Evolutionary conservation across 1,284 basidiomycete genomes (phyloP).

Genomic region (Malassezia equina): DNA sequence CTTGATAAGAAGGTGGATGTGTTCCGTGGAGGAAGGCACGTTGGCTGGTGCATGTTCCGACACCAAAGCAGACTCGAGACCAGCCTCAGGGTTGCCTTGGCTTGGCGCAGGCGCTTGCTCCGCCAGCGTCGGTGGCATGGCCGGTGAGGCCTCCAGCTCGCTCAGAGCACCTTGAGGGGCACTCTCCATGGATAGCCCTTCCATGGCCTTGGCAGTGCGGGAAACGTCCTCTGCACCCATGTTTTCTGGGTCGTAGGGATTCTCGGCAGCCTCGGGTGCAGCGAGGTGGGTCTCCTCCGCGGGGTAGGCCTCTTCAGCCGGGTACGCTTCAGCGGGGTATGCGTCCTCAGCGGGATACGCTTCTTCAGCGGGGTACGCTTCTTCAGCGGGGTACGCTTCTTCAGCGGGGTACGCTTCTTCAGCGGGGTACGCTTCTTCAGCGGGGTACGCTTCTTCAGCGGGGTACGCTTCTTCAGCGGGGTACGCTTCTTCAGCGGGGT

Average conservation of each 20-base stretch:
- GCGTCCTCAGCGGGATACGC: background rate
- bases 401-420: background rate
- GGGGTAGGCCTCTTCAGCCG: background rate
- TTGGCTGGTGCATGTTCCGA: background rate
- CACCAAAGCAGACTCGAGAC: background rate
- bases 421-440: background rate
- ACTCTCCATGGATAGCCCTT: background rate
- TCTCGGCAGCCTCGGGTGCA: too few relatives aligned
- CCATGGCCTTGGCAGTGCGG: background rate
- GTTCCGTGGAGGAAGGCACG: conserved; percentile 41
- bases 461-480: background rate
- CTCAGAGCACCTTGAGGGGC: background rate
- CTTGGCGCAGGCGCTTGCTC: background rate
- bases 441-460: background rate
- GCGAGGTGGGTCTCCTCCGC: background rate
- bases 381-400: background rate
- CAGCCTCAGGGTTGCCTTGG: background rate
- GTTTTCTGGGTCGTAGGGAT: background rate
- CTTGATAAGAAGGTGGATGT: conserved; percentile 74
- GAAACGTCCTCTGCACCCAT: background rate
- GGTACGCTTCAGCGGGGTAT: background rate
- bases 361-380: background rate
- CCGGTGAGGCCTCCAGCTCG: background rate
- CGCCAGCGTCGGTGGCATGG: background rate
- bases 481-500: background rate